These are phyloP conservation scores for Leucaena leucocephala DNA, from an alignment of 306 rosid genomes.

Conservation along the genomic window DNA sequence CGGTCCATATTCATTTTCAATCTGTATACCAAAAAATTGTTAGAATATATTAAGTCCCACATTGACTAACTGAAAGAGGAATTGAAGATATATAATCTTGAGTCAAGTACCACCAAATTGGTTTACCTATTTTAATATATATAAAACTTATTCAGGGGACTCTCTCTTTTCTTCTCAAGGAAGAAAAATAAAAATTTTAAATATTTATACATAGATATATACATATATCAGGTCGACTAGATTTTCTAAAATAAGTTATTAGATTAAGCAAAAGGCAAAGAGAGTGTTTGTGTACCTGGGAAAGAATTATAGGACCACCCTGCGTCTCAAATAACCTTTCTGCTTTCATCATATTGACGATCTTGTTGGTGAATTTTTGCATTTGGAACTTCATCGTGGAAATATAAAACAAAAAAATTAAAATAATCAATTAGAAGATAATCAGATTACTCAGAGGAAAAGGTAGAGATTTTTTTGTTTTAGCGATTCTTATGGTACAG, in stretches of 20 bases:
- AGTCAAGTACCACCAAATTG: too few species aligned
- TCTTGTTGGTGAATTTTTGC: constrained; percentile 85
- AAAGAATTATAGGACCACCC: constrained; percentile 94
- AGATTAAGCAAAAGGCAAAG: constrained; percentile 27
- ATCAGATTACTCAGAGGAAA: constrained; percentile 16
- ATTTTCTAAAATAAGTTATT: constrained; percentile 18
- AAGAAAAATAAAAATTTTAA: neutral
- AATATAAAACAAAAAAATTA: constrained; percentile 37
- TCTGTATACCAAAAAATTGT: constrained; percentile 51
- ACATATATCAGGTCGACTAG: neutral
- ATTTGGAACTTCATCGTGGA: constrained; percentile 62
- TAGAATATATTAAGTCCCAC: neutral
- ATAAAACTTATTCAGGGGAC: neutral
- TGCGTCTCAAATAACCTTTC: constrained; percentile 79
- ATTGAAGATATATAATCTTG: too few species aligned
- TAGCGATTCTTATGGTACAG: constrained; percentile 4
- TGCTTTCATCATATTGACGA: constrained; percentile 89
- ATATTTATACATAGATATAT: neutral
- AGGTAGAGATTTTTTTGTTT: neutral
- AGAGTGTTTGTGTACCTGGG: constrained; percentile 63
- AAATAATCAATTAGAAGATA: constrained; percentile 29
- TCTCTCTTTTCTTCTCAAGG: constrained; percentile 21
- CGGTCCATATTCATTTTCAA: constrained; percentile 99
- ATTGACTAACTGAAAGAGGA: too few species aligned
- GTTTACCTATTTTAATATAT: too few species aligned